These are phyloP conservation scores for Apiotrichum brassicae DNA, from an alignment of 1,284 basidiomycete species.

Conservation along the genomic window DNA sequence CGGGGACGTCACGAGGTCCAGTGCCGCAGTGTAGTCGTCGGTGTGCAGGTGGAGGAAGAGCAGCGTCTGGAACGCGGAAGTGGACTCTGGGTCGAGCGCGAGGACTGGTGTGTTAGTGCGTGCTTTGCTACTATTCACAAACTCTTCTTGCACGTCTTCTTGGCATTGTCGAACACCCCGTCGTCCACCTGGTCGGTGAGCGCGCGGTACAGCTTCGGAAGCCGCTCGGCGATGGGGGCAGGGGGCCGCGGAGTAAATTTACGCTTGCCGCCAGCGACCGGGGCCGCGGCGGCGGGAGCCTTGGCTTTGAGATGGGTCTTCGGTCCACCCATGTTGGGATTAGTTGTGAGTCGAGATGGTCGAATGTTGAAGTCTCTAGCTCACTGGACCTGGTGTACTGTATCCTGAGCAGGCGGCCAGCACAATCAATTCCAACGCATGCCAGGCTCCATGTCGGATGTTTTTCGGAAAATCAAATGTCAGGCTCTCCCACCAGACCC, in stretches of 20 bases:
- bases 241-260: conserved; percentile 51
- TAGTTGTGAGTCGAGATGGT: too few species aligned
- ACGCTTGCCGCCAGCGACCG: conserved; percentile 2
- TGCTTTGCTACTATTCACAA: conserved; percentile 33
- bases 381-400: too few species aligned
- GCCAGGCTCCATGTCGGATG: too few species aligned
- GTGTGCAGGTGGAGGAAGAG: conserved; percentile 75
- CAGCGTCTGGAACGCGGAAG: conserved; percentile 68
- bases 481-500: too few species aligned
- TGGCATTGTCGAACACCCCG: conserved; percentile 68
- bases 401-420: too few species aligned
- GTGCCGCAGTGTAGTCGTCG: conserved; percentile 54
- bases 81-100: conserved; percentile 59
- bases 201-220: conserved; percentile 67
- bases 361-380: too few species aligned
- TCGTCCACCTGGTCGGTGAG: conserved; percentile 77
- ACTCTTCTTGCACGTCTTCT: conserved; percentile 87
- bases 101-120: conserved; percentile 54
- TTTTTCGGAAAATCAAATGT: too few species aligned
- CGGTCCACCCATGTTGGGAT: conserved; percentile 2
- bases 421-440: too few species aligned
- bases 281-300: neutral
- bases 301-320: neutral
- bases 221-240: conserved; percentile 54
- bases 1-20: conserved; percentile 44